Evolutionary conservation across 371 early-diverging fungal species (phyloP), one percentile per base, ranked within the genome.

Genomic region (Coemansia sp.): DNA sequence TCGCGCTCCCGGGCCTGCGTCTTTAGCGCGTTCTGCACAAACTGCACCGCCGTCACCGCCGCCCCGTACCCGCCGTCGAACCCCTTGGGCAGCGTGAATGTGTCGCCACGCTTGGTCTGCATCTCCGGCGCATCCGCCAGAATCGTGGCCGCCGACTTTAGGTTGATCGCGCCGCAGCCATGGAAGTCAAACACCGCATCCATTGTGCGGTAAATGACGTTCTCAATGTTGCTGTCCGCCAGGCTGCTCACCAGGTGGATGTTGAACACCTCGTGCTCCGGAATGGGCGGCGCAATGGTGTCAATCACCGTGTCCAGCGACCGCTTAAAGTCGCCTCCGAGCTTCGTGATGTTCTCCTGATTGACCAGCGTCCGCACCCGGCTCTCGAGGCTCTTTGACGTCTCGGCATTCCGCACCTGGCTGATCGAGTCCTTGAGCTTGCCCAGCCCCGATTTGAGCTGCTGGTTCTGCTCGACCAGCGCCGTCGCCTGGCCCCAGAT

Each of bases 1-100:
- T 31, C 54, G 40, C 53, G 13, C n/a, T 42, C 43, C 54, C 47
- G 58, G 50, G 54, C 45, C 43, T 50, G 45, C 11, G 59, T 13
- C 48, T 65, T 60, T 26, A 30, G 36, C 16, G 66, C 34, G 48
- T 70, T 69, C 59, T 74, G 65, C 6, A 74, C 47, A 31, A 43
- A 66, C 65, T 75, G 67, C 55, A 77, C 65, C 5, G 76, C 69
- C 6, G 63, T 63, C 34, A 76, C 59, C 0, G 77, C 77, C 5
- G 77, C 76, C 30, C 68, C 77, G 53, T 76, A 76, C 9, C 69
- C 77, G 45, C 69, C 73, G 47, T 77, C 77, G 62, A 77, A 77
- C 39, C 75, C 74, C 69, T 77, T 77, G 41, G 77, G 77, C 59
- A 77, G 62, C 8, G 67, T 73, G 35, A 77, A 77, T 11, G 77